These are phyloP conservation scores for Malassezia brasiliensis DNA, from an alignment of 1,284 basidiomycete species.

Conservation along the genomic window DNA sequence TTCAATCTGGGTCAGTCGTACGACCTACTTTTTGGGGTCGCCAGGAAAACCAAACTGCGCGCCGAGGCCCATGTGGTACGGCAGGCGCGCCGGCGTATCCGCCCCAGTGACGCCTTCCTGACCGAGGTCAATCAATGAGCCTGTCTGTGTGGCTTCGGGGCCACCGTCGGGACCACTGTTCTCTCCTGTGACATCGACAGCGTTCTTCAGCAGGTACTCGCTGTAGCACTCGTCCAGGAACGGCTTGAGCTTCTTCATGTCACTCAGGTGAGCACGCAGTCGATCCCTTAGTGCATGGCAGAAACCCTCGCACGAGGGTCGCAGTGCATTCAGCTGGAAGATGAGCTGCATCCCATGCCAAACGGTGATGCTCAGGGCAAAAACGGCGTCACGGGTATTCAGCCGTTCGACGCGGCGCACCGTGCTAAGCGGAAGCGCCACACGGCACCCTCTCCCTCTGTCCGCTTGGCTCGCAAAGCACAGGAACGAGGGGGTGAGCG, in stretches of 20 bases:
- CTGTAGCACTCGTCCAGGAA: constrained; percentile 91
- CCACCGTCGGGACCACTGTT: neutral
- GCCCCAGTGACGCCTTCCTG: neutral
- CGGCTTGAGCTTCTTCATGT: constrained; percentile 81
- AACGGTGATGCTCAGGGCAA: constrained; percentile 81
- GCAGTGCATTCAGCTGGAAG: constrained; percentile 86
- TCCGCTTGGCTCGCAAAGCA: constrained; percentile 84
- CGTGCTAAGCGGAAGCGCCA: constrained; percentile 83
- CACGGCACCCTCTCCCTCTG: constrained; percentile 67
- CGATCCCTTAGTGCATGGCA: constrained; percentile 79
- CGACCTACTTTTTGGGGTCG: constrained; percentile 32
- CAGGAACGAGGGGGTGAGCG: constrained; percentile 79
- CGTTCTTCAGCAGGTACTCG: constrained; percentile 62
- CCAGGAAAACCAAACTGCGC: constrained; percentile 48
- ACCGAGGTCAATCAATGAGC: constrained; percentile 39
- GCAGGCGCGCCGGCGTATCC: neutral
- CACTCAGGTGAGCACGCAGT: constrained; percentile 63
- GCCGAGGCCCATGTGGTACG: constrained; percentile 35
- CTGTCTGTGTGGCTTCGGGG: constrained; percentile 44
- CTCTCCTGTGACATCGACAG: neutral
- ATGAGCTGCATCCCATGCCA: constrained; percentile 95
- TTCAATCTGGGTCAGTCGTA: constrained; percentile 49
- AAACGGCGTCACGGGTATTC: constrained; percentile 60
- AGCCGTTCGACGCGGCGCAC: constrained; percentile 83
- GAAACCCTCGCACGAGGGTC: constrained; percentile 88